Evolutionary conservation across 495 filamentous ascomycete genomes (phyloP), one percentile per base, ranked within the genome.

Genomic region (Baudoinia panamericana): DNA sequence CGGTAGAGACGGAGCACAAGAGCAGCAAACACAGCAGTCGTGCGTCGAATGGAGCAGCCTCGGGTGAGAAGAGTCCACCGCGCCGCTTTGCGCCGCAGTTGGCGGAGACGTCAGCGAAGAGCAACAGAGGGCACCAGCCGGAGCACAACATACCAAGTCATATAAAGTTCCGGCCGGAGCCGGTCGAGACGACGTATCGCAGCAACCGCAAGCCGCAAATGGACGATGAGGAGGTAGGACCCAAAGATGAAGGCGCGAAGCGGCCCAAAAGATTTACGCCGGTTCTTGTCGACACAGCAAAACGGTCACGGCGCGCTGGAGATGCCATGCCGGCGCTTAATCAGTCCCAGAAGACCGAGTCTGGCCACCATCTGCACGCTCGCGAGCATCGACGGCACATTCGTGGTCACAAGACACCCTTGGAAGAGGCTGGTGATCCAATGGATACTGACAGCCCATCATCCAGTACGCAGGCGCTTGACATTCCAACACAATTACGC

Each of bases 171-270:
- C 62, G 70, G 5, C 75, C 76, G 1, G 70, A 84, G 50, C 68
- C 78, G 4, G 70, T 81, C 32, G 78, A 82, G 55, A 82, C 74
- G n/a, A 67, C 71, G 7, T 67, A 72, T 13, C 65, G 75, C 38
- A 68, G 67, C 10, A 70, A 69, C 48, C 65, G 45, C 66, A 61
- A 10, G 24, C 7, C 36, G 23, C 33, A 20, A 21, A 35, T 9
- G 15, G 32, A 27, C 12, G 35, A 28, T 9, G 35, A 43, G 13
- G 43, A 34, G 11, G 15, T 37, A n/a, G 25, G 5, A 11, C 33
- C 42, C 13, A 18, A 20, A 4, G 26, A 2, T 5, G 29, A 24
- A 2, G 28, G 13, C 3, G 25, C 34, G 38, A 20, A 46, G 25
- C 35, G 16, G 30, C 61, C 53, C 36, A 48, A 69, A 35, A 68